A percentile compares a stretch with the other conserved stretches of the same genome.
Conservation (phyloP, 192 early-diverging fungal genomes). For the Kickxella alabastrina region DNA sequence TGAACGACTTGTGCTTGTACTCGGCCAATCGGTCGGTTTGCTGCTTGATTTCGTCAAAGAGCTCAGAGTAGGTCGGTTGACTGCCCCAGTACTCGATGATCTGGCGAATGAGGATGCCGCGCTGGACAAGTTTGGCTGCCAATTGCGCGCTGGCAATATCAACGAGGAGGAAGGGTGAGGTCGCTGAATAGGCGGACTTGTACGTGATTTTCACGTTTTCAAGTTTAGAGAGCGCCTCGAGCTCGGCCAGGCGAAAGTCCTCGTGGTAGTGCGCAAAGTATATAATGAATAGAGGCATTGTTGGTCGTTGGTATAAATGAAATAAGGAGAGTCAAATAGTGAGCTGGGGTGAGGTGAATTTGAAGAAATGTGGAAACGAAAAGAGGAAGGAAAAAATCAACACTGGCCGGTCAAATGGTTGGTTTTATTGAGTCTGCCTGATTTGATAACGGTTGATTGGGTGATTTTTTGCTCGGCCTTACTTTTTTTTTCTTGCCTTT, state of each 20-base stretch:
- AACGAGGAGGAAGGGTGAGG: slow-evolving; percentile 80
- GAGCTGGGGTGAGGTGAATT: too few relatives aligned
- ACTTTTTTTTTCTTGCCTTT: not conserved
- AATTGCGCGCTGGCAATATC: slow-evolving; percentile 63
- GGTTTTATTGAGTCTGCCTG: too few relatives aligned
- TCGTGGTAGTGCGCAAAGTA: slow-evolving; percentile 72
- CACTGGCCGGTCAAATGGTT: too few relatives aligned
- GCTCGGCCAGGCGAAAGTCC: slow-evolving; percentile 78
- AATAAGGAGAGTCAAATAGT: not conserved
- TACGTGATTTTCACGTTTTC: slow-evolving; percentile 68
- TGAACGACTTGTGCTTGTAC: slow-evolving; percentile 62
- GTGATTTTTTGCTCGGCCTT: not conserved
- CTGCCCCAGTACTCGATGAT: slow-evolving; percentile 76
- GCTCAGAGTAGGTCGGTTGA: slow-evolving; percentile 57
- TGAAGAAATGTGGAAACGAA: not conserved
- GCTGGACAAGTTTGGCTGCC: slow-evolving; percentile 68
- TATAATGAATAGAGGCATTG: slow-evolving; percentile 52
- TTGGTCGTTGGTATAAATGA: not conserved
- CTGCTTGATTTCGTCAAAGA: slow-evolving; percentile 59
- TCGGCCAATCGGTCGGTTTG: slow-evolving; percentile 56
- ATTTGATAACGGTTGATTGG: too few relatives aligned
- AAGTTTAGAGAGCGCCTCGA: slow-evolving; percentile 75
- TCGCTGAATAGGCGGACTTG: slow-evolving; percentile 58
- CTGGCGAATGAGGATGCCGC: slow-evolving; percentile 77
- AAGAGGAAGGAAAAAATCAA: not conserved